Evolutionary conservation across 768 basidiomycete genomes (phyloP).

Genomic region (Melanogaster broomeanus): DNA sequence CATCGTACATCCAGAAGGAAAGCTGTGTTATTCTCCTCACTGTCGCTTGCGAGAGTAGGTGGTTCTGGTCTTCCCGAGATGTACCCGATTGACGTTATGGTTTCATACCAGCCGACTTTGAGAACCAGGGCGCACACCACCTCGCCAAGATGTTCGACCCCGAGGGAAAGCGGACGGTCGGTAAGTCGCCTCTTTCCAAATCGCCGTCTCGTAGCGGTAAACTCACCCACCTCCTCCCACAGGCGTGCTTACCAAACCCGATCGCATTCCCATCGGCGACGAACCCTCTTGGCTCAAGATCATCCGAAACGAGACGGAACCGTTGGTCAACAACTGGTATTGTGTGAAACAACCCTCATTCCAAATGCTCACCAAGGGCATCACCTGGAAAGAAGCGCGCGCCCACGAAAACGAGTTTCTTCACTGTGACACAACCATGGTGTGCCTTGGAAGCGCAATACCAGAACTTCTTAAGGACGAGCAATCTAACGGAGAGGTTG

Average conservation of each 20-base stretch:
- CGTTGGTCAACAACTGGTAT: conserved; percentile 32
- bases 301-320: conserved; percentile 52
- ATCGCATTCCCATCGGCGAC: conserved; percentile 40
- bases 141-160: conserved; percentile 58
- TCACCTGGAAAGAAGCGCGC: conserved; percentile 62
- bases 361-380: conserved; percentile 19
- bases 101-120: conserved; percentile 57
- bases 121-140: conserved; percentile 67
- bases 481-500: conserved; percentile 55
- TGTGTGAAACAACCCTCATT: conserved; percentile 44
- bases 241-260: conserved; percentile 73
- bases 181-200: conserved; percentile 34
- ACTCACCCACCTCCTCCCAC: conserved; percentile 18
- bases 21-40: conserved; percentile 73
- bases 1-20: conserved; percentile 59
- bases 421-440: conserved; percentile 55
- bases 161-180: conserved; percentile 61
- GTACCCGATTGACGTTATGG: too few relatives aligned
- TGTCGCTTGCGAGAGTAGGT: conserved; percentile 45
- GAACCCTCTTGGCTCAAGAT: conserved; percentile 51
- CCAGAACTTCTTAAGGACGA: conserved; percentile 56
- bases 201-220: neutral
- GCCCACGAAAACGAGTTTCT: conserved; percentile 56
- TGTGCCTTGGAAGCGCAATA: conserved; percentile 49
- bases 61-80: too few relatives aligned